These are phyloP conservation scores for Phaffia australis DNA, from an alignment of 768 basidiomycete species.

Conservation along the genomic window DNA sequence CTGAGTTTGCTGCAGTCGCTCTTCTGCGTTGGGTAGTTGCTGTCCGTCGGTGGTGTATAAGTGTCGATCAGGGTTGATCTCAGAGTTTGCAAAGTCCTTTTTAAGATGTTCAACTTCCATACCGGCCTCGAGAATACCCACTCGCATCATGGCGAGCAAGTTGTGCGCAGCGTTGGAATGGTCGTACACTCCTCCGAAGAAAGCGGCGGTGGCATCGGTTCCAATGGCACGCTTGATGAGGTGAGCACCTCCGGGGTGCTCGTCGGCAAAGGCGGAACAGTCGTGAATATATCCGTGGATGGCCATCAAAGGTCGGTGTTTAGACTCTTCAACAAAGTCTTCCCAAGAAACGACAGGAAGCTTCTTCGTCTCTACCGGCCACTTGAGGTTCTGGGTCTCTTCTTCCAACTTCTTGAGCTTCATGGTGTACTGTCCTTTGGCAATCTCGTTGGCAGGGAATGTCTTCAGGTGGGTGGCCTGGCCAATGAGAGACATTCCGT, in stretches of 20 bases:
- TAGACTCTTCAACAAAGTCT: slow-evolving; percentile 70
- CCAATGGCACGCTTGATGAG: slow-evolving; percentile 74
- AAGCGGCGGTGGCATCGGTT: slow-evolving; percentile 82
- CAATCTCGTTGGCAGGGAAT: slow-evolving; percentile 81
- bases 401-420: slow-evolving; percentile 73
- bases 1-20: slow-evolving; percentile 29
- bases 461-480: slow-evolving; percentile 70
- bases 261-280: slow-evolving; percentile 38
- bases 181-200: slow-evolving; percentile 84
- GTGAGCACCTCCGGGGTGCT: slow-evolving; percentile 73
- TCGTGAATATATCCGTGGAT: slow-evolving; percentile 91
- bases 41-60: slow-evolving; percentile 20
- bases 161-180: slow-evolving; percentile 75
- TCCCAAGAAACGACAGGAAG: slow-evolving; percentile 80
- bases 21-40: slow-evolving; percentile 14
- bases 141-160: slow-evolving; percentile 68
- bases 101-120: slow-evolving; percentile 47
- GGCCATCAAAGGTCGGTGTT: slow-evolving; percentile 69
- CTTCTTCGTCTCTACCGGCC: slow-evolving; percentile 66
- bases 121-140: slow-evolving; percentile 56
- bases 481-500: slow-evolving; percentile 49
- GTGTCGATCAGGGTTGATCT: slow-evolving; percentile 25
- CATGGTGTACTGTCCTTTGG: slow-evolving; percentile 89
- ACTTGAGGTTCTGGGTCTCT: slow-evolving; percentile 61
- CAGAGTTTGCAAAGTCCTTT: slow-evolving; percentile 23